These are phyloP conservation scores for Pseudonectria foliicola DNA, from an alignment of 2,329 filamentous ascomycete species.

Conservation along the genomic window DNA sequence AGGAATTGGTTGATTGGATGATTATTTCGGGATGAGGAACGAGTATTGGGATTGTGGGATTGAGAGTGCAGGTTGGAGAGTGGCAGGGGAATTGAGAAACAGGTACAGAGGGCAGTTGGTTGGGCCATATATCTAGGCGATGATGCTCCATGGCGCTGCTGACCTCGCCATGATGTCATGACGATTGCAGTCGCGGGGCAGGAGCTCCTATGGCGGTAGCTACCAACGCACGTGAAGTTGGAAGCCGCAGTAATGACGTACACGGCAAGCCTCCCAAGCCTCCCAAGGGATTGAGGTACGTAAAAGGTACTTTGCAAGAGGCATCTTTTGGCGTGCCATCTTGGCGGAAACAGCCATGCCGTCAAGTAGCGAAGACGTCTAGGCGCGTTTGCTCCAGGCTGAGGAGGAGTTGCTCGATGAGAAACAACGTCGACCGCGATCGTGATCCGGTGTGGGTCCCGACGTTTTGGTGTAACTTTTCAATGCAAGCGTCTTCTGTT, in stretches of 20 bases:
- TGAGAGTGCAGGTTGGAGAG: constrained; percentile 1
- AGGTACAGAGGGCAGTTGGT: background rate
- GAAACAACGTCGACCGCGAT: no score
- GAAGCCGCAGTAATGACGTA: constrained; percentile 21
- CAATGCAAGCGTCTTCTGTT: no score
- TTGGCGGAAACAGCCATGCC: no score
- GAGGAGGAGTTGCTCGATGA: no score
- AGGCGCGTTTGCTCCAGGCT: no score
- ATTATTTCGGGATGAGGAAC: background rate
- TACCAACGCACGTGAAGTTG: constrained; percentile 16
- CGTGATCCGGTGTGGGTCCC: no score
- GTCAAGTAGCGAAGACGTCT: no score
- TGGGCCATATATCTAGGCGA: constrained; percentile 15
- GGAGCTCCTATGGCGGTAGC: constrained; percentile 12
- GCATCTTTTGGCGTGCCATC: no score
- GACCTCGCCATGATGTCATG: constrained; percentile 21
- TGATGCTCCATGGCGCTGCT: constrained; percentile 7
- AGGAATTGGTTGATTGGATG: constrained; percentile 4
- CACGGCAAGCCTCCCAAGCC: constrained; percentile 7
- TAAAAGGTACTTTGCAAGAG: background rate
- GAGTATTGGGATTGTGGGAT: constrained; percentile 2
- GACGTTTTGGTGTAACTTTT: no score
- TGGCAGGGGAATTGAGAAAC: background rate
- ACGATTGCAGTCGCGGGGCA: constrained; percentile 10
- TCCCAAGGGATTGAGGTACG: constrained; percentile 3